A percentile compares a stretch with the other conserved stretches of the same genome.
phyloP scores from a whole-genome alignment of 2,329 filamentous ascomycete genomes.

The Cordyceps cateniannulata region DNA sequence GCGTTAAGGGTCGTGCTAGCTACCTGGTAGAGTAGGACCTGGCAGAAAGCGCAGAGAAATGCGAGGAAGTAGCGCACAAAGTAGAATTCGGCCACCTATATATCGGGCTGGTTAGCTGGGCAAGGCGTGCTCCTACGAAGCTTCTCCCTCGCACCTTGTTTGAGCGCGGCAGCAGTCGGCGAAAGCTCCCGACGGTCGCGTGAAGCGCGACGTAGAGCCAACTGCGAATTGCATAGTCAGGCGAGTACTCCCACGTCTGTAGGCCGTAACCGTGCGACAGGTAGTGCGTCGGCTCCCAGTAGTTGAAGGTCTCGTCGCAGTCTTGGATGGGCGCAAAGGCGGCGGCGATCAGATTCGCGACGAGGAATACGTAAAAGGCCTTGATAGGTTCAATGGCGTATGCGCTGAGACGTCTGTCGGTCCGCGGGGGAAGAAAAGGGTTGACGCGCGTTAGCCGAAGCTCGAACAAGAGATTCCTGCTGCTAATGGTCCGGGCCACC shows the following conservation, averaged over 20 bases:
- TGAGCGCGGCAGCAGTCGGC: constrained; percentile 55
- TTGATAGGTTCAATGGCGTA: constrained; percentile 65
- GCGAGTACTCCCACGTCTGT: constrained; percentile 98
- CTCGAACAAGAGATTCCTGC: neutral
- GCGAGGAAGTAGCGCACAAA: constrained; percentile 72
- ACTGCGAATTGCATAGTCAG: constrained; percentile 87
- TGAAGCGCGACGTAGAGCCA: constrained; percentile 87
- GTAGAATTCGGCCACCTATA: constrained; percentile 71
- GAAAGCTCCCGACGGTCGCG: constrained; percentile 61
- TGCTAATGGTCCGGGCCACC: neutral
- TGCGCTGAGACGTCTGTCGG: constrained; percentile 40
- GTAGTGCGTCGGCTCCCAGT: constrained; percentile 97
- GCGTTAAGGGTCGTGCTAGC: constrained; percentile 73
- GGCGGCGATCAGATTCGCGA: constrained; percentile 68
- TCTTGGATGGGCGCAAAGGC: constrained; percentile 88
- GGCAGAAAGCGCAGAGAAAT: constrained; percentile 69
- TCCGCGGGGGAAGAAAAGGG: neutral
- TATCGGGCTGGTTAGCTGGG: neutral
- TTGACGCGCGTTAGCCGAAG: constrained; percentile 2
- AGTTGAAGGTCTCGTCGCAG: constrained; percentile 98
- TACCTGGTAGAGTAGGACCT: constrained; percentile 73
- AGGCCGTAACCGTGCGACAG: constrained; percentile 86
- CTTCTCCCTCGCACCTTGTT: constrained; percentile 41
- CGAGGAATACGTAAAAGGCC: constrained; percentile 75
- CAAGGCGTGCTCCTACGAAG: no score